Conservation (phyloP, 805 yeast genomes). For the Starmera quercuum region DNA sequence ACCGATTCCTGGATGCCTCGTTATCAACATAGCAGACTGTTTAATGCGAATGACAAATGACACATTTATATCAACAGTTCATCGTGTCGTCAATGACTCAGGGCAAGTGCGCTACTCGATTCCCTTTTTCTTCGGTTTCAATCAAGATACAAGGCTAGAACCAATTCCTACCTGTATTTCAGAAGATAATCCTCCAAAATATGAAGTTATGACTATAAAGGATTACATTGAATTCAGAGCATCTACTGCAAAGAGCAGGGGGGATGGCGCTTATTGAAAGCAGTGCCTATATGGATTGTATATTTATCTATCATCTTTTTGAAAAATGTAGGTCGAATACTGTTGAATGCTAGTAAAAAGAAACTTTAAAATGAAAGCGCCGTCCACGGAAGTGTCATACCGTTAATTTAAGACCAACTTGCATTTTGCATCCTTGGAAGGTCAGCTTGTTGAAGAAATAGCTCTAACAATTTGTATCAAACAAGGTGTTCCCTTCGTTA, state of each 20-base stretch:
- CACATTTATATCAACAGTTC: slow-evolving; percentile 25
- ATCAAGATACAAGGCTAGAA: not conserved
- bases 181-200: slow-evolving; percentile 1
- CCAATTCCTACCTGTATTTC: slow-evolving; percentile 2
- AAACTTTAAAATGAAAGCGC: too few relatives aligned
- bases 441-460: too few relatives aligned
- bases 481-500: too few relatives aligned
- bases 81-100: slow-evolving; percentile 26
- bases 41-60: slow-evolving; percentile 30
- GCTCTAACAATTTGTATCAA: too few relatives aligned
- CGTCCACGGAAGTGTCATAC: too few relatives aligned
- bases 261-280: slow-evolving; percentile 1
- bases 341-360: too few relatives aligned
- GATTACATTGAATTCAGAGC: slow-evolving; percentile 2
- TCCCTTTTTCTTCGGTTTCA: slow-evolving; percentile 1
- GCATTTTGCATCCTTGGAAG: too few relatives aligned
- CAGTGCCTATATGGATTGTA: too few relatives aligned
- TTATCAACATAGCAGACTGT: slow-evolving; percentile 30
- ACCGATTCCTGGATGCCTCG: slow-evolving; percentile 22
- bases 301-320: too few relatives aligned
- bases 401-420: too few relatives aligned
- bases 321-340: too few relatives aligned
- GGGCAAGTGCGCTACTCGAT: slow-evolving; percentile 1
- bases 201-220: not conserved
- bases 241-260: not conserved